Evolutionary conservation across 352 stramenopile species (phyloP).

Genomic region (Globisporangium middletonii): DNA sequence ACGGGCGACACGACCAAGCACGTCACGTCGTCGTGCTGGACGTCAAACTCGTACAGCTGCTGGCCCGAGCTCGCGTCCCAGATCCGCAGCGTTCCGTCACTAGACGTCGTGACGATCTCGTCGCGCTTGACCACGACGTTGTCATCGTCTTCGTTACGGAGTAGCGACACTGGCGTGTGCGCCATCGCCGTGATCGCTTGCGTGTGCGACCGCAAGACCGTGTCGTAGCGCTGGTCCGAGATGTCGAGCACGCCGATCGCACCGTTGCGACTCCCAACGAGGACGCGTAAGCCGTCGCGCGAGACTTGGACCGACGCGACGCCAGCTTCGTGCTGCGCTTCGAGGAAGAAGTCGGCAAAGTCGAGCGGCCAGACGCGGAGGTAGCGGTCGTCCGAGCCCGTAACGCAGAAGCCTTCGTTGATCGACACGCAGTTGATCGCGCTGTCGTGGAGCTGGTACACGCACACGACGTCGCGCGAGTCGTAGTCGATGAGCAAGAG

Average conservation of each 20-base stretch:
- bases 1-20: conserved; percentile 44
- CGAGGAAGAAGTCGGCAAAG: conserved; percentile 90
- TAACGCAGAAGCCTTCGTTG: conserved; percentile 90
- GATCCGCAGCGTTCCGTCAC: conserved; percentile 79
- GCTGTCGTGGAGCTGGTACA: conserved; percentile 87
- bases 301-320: conserved; percentile 70
- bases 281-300: conserved; percentile 68
- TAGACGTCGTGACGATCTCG: conserved; percentile 58
- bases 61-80: conserved; percentile 60
- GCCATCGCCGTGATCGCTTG: conserved; percentile 38
- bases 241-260: conserved; percentile 86
- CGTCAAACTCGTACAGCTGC: conserved; percentile 84
- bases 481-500: conserved; percentile 86
- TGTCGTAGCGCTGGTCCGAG: conserved; percentile 72
- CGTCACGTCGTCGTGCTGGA: conserved; percentile 56
- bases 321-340: conserved; percentile 75
- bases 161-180: conserved; percentile 8
- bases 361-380: conserved; percentile 90
- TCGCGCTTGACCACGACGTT: conserved; percentile 4
- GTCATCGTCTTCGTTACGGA: background rate
- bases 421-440: conserved; percentile 79
- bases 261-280: conserved; percentile 66
- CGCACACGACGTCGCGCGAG: conserved; percentile 68
- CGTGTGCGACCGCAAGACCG: conserved; percentile 73
- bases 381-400: conserved; percentile 79